Conservation (phyloP, 2,329 filamentous ascomycete genomes). For the Colletotrichum phormii region DNA sequence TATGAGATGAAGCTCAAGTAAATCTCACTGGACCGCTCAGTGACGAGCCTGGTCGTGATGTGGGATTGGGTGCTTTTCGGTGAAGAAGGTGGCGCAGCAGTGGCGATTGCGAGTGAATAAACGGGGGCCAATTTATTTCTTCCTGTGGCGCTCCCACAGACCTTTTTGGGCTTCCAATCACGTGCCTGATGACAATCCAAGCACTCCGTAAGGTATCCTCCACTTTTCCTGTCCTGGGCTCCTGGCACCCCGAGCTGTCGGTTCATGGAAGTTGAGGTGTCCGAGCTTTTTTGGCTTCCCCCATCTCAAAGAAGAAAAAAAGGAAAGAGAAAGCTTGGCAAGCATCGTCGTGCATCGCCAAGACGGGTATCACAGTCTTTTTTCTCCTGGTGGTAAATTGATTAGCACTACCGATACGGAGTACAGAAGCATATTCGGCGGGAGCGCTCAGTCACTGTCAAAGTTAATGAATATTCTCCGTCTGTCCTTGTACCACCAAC, state of each 20-base stretch:
- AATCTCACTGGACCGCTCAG: background rate
- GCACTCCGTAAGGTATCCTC: no score
- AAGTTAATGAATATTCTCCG: no score
- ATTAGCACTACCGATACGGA: background rate
- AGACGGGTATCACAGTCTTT: constrained; percentile 13
- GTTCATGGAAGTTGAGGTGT: no score
- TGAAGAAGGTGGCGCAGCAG: constrained; percentile 13
- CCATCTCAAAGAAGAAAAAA: background rate
- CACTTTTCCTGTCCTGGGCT: no score
- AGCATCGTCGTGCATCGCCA: constrained; percentile 11
- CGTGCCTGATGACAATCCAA: no score
- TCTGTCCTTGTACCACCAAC: no score
- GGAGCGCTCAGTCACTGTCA: background rate
- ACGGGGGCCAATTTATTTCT: constrained; percentile 2
- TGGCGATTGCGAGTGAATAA: constrained; percentile 21
- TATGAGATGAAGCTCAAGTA: background rate
- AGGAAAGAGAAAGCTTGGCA: constrained; percentile 2
- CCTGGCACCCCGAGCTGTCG: no score
- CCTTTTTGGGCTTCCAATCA: no score
- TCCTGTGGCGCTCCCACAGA: constrained; percentile 8
- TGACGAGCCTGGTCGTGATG: background rate
- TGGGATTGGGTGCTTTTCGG: constrained; percentile 5
- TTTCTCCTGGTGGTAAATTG: no score
- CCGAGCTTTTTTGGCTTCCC: no score
- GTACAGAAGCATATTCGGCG: background rate